phyloP scores from a whole-genome alignment of 2,329 filamentous ascomycete genomes.

The Elsinoe arachidis region DNA sequence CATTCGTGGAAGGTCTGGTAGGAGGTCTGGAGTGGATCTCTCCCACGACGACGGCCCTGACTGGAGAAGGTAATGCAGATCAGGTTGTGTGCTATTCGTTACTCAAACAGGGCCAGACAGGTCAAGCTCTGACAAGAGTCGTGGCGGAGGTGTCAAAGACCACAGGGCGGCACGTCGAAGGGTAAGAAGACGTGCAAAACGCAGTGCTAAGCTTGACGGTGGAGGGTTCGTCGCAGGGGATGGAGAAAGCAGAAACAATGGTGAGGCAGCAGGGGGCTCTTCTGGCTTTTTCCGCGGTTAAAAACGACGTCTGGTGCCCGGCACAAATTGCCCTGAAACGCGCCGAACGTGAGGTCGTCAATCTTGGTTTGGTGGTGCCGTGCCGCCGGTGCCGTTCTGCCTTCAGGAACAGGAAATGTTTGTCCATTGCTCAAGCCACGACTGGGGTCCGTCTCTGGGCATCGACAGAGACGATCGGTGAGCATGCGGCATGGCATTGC shows the following conservation, averaged over 20 bases:
- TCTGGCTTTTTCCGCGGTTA: not conserved
- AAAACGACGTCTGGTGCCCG: not conserved
- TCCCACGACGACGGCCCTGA: not conserved
- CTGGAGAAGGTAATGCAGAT: slow-evolving; percentile 1
- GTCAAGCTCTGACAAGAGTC: not conserved
- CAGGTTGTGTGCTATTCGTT: not conserved
- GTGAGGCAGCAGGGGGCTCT: not conserved
- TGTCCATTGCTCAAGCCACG: too few relatives aligned
- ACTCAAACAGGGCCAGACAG: not conserved
- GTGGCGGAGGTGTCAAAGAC: slow-evolving; percentile 8
- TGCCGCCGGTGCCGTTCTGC: too few relatives aligned
- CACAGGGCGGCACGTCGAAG: slow-evolving; percentile 7
- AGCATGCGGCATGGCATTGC: too few relatives aligned
- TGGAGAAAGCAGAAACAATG: slow-evolving; percentile 9
- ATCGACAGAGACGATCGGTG: too few relatives aligned
- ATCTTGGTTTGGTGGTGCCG: too few relatives aligned
- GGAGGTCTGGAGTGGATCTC: not conserved
- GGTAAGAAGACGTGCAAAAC: not conserved
- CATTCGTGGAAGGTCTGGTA: slow-evolving; percentile 8
- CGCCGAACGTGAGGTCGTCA: too few relatives aligned
- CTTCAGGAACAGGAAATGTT: too few relatives aligned
- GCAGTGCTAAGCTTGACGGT: slow-evolving; percentile 3
- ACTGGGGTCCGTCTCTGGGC: too few relatives aligned
- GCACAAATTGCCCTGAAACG: too few relatives aligned
- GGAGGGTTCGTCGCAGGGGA: slow-evolving; percentile 6